Evolutionary conservation across 768 basidiomycete species (phyloP).

Genomic region (Udeniomyces megalosporus): DNA sequence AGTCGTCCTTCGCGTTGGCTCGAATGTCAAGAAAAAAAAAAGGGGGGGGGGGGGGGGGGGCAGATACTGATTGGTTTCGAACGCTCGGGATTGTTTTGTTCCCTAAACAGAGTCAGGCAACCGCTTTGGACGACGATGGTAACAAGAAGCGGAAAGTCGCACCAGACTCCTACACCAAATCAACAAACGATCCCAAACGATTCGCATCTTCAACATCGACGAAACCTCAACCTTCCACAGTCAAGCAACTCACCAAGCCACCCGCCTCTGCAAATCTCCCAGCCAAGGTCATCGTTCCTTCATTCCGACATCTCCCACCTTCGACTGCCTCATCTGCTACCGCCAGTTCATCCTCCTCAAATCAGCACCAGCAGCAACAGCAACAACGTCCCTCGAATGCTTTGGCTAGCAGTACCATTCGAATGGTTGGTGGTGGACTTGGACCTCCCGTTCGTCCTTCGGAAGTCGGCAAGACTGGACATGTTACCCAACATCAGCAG

Average conservation of each 20-base stretch:
- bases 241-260: slow-evolving; percentile 7
- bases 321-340: background rate
- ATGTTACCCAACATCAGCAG: slow-evolving; percentile 1
- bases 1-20: too few species aligned
- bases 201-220: background rate
- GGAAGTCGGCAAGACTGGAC: slow-evolving; percentile 6
- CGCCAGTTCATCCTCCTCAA: background rate
- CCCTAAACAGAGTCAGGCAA: background rate
- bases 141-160: slow-evolving; percentile 11
- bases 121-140: slow-evolving; percentile 6
- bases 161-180: background rate
- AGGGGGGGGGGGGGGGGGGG: too few species aligned
- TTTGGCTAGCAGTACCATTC: background rate
- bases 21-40: too few species aligned
- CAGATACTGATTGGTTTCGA: too few species aligned
- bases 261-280: background rate
- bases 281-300: slow-evolving; percentile 2
- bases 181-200: background rate
- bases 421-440: background rate
- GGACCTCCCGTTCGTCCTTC: slow-evolving; percentile 11
- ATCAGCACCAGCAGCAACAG: background rate
- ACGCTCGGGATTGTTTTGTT: background rate
- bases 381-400: background rate
- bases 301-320: slow-evolving; percentile 14
- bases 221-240: background rate